Conservation (phyloP, 495 filamentous ascomycete genomes). For the Aspergillus campestris region DNA sequence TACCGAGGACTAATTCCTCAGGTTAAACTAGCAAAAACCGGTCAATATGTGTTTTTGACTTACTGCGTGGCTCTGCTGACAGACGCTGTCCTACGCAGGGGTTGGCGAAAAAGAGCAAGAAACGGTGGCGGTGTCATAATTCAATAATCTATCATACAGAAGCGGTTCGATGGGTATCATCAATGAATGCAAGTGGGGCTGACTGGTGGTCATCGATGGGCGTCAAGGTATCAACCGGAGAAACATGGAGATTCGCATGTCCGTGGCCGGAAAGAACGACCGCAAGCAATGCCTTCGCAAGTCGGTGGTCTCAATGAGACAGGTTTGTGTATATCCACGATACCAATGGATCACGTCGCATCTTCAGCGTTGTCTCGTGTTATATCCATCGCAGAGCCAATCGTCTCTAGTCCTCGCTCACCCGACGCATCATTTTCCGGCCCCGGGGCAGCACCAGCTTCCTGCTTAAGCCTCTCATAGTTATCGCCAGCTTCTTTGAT, state of each 20-base stretch:
- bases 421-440: constrained; percentile 19
- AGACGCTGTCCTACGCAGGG: constrained; percentile 8
- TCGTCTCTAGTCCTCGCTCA: constrained; percentile 33
- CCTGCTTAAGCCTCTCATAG: constrained; percentile 54
- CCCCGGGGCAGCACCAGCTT: constrained; percentile 37
- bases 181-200: constrained; percentile 1
- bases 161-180: constrained; percentile 7
- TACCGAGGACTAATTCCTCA: constrained; percentile 3
- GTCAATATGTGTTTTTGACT: constrained; percentile 4
- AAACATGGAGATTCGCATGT: too few relatives aligned
- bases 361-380: constrained; percentile 20
- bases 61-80: constrained; percentile 9
- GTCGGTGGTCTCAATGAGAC: neutral
- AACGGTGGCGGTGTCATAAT: constrained; percentile 12
- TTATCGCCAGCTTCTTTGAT: constrained; percentile 76
- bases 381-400: constrained; percentile 25
- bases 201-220: neutral
- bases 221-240: neutral
- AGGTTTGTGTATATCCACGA: neutral
- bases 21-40: constrained; percentile 1
- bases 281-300: too few relatives aligned
- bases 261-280: constrained; percentile 2
- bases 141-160: neutral
- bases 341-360: constrained; percentile 12
- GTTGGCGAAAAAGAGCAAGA: constrained; percentile 11